phyloP scores from a whole-genome alignment of 148 eudicot species.

The Vaccinium myrtillus region DNA sequence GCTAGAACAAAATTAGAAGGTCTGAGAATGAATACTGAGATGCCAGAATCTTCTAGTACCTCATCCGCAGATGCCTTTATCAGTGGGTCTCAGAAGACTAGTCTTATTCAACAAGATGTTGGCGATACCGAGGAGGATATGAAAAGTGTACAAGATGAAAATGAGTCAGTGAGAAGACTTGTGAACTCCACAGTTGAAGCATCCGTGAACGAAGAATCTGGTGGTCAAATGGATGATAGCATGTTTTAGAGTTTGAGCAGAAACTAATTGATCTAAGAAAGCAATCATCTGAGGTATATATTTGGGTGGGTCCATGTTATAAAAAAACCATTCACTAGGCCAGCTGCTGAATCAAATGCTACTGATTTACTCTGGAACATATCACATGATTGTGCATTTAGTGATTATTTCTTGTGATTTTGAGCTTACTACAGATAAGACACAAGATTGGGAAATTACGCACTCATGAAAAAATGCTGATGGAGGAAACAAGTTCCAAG shows the following conservation, averaged over 20 bases:
- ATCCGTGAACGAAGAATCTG: conserved; percentile 19
- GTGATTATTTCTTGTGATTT: background rate
- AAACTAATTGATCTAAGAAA: conserved; percentile 4
- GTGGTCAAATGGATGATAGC: conserved; percentile 18
- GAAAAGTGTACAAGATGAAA: conserved; percentile 7
- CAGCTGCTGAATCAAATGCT: conserved; percentile 11
- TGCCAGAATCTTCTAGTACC: conserved; percentile 19
- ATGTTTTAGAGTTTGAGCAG: conserved; percentile 20
- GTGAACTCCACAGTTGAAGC: conserved; percentile 12
- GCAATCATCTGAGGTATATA: conserved; percentile 22
- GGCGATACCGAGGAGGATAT: conserved; percentile 7
- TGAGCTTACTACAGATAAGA: conserved; percentile 4
- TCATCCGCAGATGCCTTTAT: conserved; percentile 10
- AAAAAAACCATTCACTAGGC: background rate
- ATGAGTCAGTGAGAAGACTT: conserved; percentile 6
- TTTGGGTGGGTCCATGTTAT: background rate
- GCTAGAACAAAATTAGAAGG: conserved; percentile 22
- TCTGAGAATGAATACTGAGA: conserved; percentile 22
- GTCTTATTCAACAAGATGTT: conserved; percentile 9
- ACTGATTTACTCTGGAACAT: background rate
- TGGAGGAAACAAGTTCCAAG: conserved; percentile 20
- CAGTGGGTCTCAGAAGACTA: background rate
- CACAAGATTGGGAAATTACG: conserved; percentile 10
- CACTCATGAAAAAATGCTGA: conserved; percentile 25
- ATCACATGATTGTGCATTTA: background rate